Base-by-base conservation (phyloP, 345 rosid genomes). In the Gossypium mustelinum region DNA sequence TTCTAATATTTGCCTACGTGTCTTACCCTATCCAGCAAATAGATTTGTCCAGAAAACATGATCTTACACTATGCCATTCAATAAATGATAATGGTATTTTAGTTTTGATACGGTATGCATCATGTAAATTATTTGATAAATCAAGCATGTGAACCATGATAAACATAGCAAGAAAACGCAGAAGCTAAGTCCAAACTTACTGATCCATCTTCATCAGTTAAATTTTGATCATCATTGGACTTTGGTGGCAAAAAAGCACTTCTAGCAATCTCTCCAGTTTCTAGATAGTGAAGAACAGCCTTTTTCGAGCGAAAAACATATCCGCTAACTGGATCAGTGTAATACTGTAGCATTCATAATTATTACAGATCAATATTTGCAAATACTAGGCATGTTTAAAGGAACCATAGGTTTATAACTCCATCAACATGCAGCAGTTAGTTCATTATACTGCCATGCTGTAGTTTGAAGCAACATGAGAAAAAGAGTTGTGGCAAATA, bases 321-420 rank as follows among this genome's bases (percentile, higher is more conserved):
- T 70, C 86, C 85, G 57, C 29, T 79, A 20, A 65, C 79, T 44
- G 85, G 85, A 81, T 83, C 86, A 1, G 47, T 83, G 78, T 81
- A 85, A 52, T 41, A 83, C 86, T 85, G 85, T 74, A 65, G 57
- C 61, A 71, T 29, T 70, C 47, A 52, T 10, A 75, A 56, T 50
- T 43, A 44, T 25, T 56, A 73, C 8, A 9, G 27, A 67, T 79
- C 58, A 75, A 75, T n/a, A 68, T 77, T 69, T 20, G 63, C 29
- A 62, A 29, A 50, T 22, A 17, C 34, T 57, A 41, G 48, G 7
- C 61, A 55, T 74, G 69, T 41, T 2, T 3, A 55, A 75, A 43
- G 9, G 22, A 74, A 59, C 51, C 5, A 60, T 7, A 11, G 22
- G 7, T n/a, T 3, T n/a, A 57, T 1, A 34, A 54, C 51, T 1